Base-by-base conservation (phyloP, 2,329 filamentous ascomycete species). In the Lojkania enalia region DNA sequence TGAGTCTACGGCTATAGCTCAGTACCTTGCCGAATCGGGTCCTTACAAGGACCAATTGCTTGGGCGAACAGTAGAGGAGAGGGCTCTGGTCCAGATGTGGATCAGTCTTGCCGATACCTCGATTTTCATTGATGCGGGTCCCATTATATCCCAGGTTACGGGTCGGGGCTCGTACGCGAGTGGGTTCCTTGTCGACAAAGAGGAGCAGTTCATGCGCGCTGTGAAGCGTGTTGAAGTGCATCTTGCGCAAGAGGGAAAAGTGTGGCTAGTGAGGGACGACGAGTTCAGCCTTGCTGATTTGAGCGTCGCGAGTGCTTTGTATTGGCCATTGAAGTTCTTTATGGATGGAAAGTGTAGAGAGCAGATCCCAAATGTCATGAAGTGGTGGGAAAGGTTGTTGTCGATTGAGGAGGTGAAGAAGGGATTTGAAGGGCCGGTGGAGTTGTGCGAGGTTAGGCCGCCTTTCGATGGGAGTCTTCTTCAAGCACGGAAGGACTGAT, bases 1-100 rank as follows among this genome's bases (percentile, higher is more conserved):
- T 46, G 77, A 80, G 51, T 68, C 70, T 25, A 67, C 69, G 25
- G 77, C 77, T 39, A 80, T 80, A 54, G 64, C 67, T n/a, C 62
- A 61, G 31, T 78, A 75, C 60, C 46, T 78, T 30, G 74, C 76
- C 33, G 71, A 71, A 41, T 68, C 66, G 23, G 77, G 77, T 3
- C 73, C 76, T 30, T 62, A 64, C 40, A 66, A 69, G 5, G 55
- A 49, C 4, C 75, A 79, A 57, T 70, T 80, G 3, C 54, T 78
- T 4, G 77, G 77, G 18, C 35, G 52, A 3, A 74, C 71, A 25
- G 39, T 64, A 5, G 67, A 72, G 47, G 67, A 73, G 38, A 64
- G 69, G 23, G 74, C 75, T 0, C 55, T 62, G 6, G 71, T 79
- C 58, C 58, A 66, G 20, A 69, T 77, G 56, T 81, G 76, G 77